phyloP scores from a whole-genome alignment of 805 yeast species.

The Ogataea wickerhamii region DNA sequence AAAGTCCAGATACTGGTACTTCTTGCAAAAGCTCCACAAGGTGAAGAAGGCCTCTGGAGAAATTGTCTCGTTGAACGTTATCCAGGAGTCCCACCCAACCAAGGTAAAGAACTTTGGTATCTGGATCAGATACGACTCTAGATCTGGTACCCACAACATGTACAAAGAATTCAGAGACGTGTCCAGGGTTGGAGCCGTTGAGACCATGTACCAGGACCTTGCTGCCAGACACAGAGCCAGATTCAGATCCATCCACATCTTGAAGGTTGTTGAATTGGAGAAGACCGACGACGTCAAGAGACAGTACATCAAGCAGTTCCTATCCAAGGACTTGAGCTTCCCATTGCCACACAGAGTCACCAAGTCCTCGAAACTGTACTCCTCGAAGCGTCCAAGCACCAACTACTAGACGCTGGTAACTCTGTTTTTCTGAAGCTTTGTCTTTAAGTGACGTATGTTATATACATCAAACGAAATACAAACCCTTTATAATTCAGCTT shows the following conservation, averaged over 20 bases:
- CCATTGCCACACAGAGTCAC: conserved; percentile 99
- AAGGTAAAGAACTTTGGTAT: conserved; percentile 99
- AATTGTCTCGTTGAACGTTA: conserved; percentile 87
- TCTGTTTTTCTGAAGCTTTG: conserved; percentile 6
- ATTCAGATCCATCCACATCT: conserved; percentile 98
- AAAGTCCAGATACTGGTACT: conserved; percentile 99
- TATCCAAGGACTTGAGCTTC: conserved; percentile 94
- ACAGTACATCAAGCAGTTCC: conserved; percentile 97
- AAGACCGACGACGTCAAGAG: conserved; percentile 98
- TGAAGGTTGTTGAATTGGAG: conserved; percentile 98
- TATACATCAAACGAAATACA: conserved; percentile 9
- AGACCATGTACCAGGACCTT: conserved; percentile 97
- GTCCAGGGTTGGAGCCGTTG: conserved; percentile 98
- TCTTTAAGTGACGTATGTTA: conserved; percentile 9
- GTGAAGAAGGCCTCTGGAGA: conserved; percentile 99
- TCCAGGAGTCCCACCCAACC: conserved; percentile 95
- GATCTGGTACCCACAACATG: conserved; percentile 99
- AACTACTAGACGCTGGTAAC: conserved; percentile 62
- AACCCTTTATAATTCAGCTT: conserved; percentile 4
- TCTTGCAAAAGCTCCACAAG: conserved; percentile 98
- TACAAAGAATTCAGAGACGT: conserved; percentile 99
- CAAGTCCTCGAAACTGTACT: conserved; percentile 83
- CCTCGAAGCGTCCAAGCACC: conserved; percentile 94
- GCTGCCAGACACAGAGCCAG: conserved; percentile 99
- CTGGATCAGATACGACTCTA: conserved; percentile 99